phyloP scores from a whole-genome alignment of 2,329 filamentous ascomycete species.

The Xylariomycetidae sp. region DNA sequence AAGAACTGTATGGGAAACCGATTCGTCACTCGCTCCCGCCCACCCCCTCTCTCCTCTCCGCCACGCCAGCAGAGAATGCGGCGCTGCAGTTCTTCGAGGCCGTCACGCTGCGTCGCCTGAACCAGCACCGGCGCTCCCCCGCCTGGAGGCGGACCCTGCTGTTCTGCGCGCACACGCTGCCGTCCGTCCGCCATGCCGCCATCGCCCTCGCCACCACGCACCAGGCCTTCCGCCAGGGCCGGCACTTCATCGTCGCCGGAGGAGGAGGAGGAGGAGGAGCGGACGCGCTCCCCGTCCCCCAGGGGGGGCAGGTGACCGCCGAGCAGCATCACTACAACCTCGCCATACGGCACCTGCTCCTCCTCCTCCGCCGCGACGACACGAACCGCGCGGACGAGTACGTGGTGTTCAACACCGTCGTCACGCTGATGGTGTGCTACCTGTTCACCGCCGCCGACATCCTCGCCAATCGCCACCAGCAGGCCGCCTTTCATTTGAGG shows the following conservation, averaged over 20 bases:
- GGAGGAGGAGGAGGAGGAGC: too few relatives aligned
- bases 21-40: too few relatives aligned
- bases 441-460: conserved; percentile 35
- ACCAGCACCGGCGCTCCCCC: conserved; percentile 26
- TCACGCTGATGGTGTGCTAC: conserved; percentile 34
- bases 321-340: conserved; percentile 28
- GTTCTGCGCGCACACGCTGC: conserved; percentile 30
- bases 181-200: conserved; percentile 30
- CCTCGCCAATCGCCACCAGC: conserved; percentile 28
- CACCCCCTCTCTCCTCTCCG: too few relatives aligned
- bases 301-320: too few relatives aligned
- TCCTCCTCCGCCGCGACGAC: too few relatives aligned
- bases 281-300: conserved; percentile 19
- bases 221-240: conserved; percentile 20
- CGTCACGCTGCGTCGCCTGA: conserved; percentile 23
- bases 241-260: too few relatives aligned
- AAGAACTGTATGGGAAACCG: too few relatives aligned
- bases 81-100: conserved; percentile 27
- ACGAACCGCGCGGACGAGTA: conserved; percentile 15
- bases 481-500: conserved; percentile 31
- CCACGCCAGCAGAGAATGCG: conserved; percentile 16
- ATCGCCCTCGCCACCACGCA: conserved; percentile 26
- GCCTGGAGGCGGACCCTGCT: conserved; percentile 30
- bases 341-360: conserved; percentile 27
- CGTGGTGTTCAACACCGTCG: conserved; percentile 20